Percentiles rank a stretch among this genome's conserved stretches.
Evolutionary conservation across 2,329 filamentous ascomycete species (phyloP).

Genomic region (Fusarium haematococcum): DNA sequence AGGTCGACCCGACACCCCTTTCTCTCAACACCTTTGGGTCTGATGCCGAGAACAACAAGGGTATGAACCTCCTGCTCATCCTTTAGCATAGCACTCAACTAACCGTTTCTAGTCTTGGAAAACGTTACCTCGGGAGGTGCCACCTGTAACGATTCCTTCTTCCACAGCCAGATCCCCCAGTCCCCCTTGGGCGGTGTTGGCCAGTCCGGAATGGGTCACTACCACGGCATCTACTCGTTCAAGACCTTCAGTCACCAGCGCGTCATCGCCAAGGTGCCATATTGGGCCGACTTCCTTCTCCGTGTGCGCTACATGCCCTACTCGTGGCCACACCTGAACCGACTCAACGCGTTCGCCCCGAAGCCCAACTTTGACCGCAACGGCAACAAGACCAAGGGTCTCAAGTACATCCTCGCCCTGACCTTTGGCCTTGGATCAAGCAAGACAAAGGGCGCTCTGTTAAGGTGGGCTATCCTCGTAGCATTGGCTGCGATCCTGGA

Average conservation of each 20-base stretch:
- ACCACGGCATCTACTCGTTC: constrained; percentile 63
- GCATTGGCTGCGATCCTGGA: constrained; percentile 53
- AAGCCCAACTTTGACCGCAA: constrained; percentile 73
- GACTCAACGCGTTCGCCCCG: constrained; percentile 56
- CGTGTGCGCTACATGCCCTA: constrained; percentile 77
- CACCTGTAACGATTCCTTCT: constrained; percentile 61
- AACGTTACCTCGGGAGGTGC: constrained; percentile 62
- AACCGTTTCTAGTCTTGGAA: constrained; percentile 51
- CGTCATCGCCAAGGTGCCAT: constrained; percentile 51
- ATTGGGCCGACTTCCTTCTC: constrained; percentile 63
- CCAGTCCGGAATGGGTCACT: constrained; percentile 59
- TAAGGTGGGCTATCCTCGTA: constrained; percentile 61
- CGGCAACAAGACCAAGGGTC: constrained; percentile 63
- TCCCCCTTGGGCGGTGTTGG: constrained; percentile 64
- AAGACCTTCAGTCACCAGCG: constrained; percentile 56
- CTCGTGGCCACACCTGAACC: constrained; percentile 57
- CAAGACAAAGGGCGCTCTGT: constrained; percentile 61
- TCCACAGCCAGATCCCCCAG: constrained; percentile 56
- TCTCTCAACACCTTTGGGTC: constrained; percentile 88
- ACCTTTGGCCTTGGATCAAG: constrained; percentile 64
- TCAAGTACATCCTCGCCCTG: constrained; percentile 66
- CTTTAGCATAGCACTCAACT: constrained; percentile 4
- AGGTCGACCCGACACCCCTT: constrained; percentile 85
- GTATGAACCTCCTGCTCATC: constrained; percentile 57
- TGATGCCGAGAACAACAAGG: constrained; percentile 79